Conservation (phyloP, 2,329 filamentous ascomycete genomes). For the Juglanconis juglandina region DNA sequence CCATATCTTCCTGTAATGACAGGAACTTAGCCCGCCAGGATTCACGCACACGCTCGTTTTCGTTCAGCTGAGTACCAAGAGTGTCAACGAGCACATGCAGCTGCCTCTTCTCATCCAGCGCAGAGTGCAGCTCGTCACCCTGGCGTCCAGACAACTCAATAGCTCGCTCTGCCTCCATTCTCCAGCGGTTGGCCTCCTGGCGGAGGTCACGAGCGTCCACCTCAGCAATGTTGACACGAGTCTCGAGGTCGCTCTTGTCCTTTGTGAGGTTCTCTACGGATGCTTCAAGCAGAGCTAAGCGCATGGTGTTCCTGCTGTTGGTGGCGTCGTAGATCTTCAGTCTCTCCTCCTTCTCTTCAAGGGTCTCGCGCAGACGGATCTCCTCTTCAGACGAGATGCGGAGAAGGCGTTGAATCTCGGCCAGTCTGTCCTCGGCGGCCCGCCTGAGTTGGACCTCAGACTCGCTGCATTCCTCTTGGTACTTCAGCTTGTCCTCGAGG, state of each 20-base stretch:
- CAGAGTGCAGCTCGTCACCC: constrained; percentile 46
- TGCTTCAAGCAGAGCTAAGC: constrained; percentile 64
- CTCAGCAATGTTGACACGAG: constrained; percentile 52
- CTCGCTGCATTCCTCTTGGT: constrained; percentile 62
- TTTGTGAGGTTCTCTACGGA: constrained; percentile 58
- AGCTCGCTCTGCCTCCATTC: constrained; percentile 57
- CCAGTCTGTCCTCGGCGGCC: constrained; percentile 67
- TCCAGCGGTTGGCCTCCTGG: constrained; percentile 59
- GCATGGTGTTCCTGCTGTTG: constrained; percentile 54
- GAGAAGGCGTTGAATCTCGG: constrained; percentile 68
- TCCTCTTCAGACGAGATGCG: constrained; percentile 71
- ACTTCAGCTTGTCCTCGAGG: constrained; percentile 64
- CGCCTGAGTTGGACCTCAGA: constrained; percentile 61
- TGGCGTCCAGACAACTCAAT: constrained; percentile 49
- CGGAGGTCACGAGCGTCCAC: constrained; percentile 52
- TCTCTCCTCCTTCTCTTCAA: constrained; percentile 68
- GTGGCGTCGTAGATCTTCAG: constrained; percentile 58
- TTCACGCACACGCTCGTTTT: constrained; percentile 80
- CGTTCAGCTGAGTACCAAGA: constrained; percentile 74
- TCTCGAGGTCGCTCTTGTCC: constrained; percentile 52
- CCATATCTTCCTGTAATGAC: constrained; percentile 83
- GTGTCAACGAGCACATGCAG: constrained; percentile 71
- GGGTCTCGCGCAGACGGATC: constrained; percentile 60
- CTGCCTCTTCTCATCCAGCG: constrained; percentile 63
- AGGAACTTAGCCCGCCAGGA: constrained; percentile 81